Conservation (phyloP, 2,329 filamentous ascomycete species). For the Ploettnerulaceae sp. region DNA sequence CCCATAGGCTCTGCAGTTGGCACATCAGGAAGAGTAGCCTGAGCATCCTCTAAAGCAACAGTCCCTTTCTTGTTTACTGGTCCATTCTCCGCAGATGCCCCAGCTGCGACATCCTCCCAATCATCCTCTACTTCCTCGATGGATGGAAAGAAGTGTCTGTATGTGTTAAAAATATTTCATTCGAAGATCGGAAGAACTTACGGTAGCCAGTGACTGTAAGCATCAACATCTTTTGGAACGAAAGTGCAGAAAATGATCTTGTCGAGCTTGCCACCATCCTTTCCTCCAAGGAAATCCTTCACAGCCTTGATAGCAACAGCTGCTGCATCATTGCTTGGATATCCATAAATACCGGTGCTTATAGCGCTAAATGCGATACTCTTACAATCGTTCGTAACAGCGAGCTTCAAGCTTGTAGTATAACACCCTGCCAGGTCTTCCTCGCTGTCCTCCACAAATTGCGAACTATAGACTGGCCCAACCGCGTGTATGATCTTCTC, state of each 20-base stretch:
- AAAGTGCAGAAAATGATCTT: slow-evolving; percentile 84
- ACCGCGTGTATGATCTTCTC: slow-evolving; percentile 85
- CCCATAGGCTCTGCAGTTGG: slow-evolving; percentile 35
- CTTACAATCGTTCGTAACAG: slow-evolving; percentile 58
- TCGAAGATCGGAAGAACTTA: slow-evolving; percentile 46
- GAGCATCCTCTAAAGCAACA: slow-evolving; percentile 24
- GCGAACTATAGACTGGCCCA: slow-evolving; percentile 66
- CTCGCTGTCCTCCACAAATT: slow-evolving; percentile 40
- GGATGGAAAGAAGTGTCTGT: slow-evolving; percentile 46
- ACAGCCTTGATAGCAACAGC: slow-evolving; percentile 60
- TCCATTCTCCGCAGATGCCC: slow-evolving; percentile 12
- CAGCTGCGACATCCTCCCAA: slow-evolving; percentile 11
- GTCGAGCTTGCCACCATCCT: slow-evolving; percentile 51
- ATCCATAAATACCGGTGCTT: slow-evolving; percentile 88
- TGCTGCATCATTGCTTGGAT: slow-evolving; percentile 70
- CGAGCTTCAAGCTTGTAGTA: slow-evolving; percentile 63
- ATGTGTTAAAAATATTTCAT: slow-evolving; percentile 1
- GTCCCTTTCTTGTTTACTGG: slow-evolving; percentile 10
- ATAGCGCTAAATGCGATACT: slow-evolving; percentile 79
- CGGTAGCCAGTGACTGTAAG: slow-evolving; percentile 70
- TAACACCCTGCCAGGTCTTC: slow-evolving; percentile 61
- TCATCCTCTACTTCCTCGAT: slow-evolving; percentile 28
- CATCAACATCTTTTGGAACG: slow-evolving; percentile 66
- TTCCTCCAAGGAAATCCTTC: slow-evolving; percentile 48
- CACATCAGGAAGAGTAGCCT: slow-evolving; percentile 35